phyloP scores from a whole-genome alignment of 352 stramenopile species.

The Pythium myriotylum region DNA sequence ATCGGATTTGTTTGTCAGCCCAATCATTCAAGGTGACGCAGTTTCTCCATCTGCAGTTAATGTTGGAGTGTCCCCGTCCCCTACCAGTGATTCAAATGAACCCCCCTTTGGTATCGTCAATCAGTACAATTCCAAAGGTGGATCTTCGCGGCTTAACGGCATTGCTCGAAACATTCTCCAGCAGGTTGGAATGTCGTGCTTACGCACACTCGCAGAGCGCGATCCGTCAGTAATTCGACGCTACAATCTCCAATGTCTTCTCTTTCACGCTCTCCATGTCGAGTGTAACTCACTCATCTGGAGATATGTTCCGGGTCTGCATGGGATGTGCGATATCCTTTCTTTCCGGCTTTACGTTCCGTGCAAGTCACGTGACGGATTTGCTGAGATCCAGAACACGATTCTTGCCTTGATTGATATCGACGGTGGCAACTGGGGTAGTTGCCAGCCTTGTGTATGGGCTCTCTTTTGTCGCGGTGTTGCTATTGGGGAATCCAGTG shows the following conservation, averaged over 20 bases:
- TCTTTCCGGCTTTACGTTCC: slow-evolving; percentile 40
- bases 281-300: slow-evolving; percentile 66
- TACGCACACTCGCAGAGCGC: slow-evolving; percentile 78
- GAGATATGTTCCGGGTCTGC: slow-evolving; percentile 59
- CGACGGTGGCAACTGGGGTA: slow-evolving; percentile 48
- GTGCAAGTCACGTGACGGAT: slow-evolving; percentile 37
- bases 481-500: slow-evolving; percentile 73
- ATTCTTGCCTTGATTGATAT: slow-evolving; percentile 71
- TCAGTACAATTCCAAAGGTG: slow-evolving; percentile 36
- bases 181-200: slow-evolving; percentile 69
- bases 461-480: slow-evolving; percentile 80
- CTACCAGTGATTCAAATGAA: slow-evolving; percentile 16
- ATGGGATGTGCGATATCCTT: slow-evolving; percentile 73
- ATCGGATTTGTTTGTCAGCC: slow-evolving; percentile 38
- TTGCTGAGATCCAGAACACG: slow-evolving; percentile 54
- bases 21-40: not conserved
- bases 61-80: slow-evolving; percentile 13
- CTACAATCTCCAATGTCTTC: slow-evolving; percentile 62
- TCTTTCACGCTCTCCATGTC: slow-evolving; percentile 80
- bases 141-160: slow-evolving; percentile 54
- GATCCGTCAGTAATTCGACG: slow-evolving; percentile 66
- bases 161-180: slow-evolving; percentile 67
- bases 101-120: slow-evolving; percentile 27
- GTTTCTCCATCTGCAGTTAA: slow-evolving; percentile 13
- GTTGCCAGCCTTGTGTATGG: slow-evolving; percentile 65